phyloP scores from a whole-genome alignment of 352 stramenopile genomes.

The Plasmopara halstedii region DNA sequence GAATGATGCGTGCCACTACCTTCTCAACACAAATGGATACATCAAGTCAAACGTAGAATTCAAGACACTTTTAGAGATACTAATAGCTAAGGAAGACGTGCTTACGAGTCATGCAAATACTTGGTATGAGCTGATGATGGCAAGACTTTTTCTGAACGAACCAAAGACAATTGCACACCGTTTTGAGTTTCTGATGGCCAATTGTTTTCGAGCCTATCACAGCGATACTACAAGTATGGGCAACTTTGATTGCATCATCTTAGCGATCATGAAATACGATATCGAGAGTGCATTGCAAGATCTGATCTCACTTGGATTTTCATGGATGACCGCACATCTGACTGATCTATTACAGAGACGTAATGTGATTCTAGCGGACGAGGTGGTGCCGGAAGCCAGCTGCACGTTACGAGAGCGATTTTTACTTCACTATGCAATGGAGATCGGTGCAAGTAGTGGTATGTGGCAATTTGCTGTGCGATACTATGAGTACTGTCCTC shows the following conservation, averaged over 20 bases:
- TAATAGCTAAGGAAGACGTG: slow-evolving; percentile 40
- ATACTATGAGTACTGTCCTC: slow-evolving; percentile 61
- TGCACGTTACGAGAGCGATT: slow-evolving; percentile 58
- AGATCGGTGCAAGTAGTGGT: slow-evolving; percentile 43
- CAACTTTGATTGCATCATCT: slow-evolving; percentile 77
- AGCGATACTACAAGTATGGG: slow-evolving; percentile 38
- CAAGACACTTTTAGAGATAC: slow-evolving; percentile 45
- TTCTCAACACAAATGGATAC: slow-evolving; percentile 47
- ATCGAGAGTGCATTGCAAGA: slow-evolving; percentile 60
- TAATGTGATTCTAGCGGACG: slow-evolving; percentile 34
- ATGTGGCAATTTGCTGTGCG: slow-evolving; percentile 61
- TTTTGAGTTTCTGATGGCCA: slow-evolving; percentile 75
- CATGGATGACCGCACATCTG: slow-evolving; percentile 70
- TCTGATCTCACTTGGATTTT: slow-evolving; percentile 55
- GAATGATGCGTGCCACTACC: slow-evolving; percentile 51
- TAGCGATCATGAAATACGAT: slow-evolving; percentile 72
- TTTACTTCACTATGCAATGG: slow-evolving; percentile 57
- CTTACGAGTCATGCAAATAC: slow-evolving; percentile 32
- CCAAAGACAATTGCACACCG: slow-evolving; percentile 66
- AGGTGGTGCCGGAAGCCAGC: slow-evolving; percentile 32
- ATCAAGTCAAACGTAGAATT: slow-evolving; percentile 42
- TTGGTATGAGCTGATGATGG: slow-evolving; percentile 82
- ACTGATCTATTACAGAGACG: slow-evolving; percentile 53
- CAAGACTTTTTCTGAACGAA: slow-evolving; percentile 63
- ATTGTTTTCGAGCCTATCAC: slow-evolving; percentile 52